Evolutionary conservation across 1,139 yeast genomes (phyloP).

Genomic region (Insectozyma bohioensis): DNA sequence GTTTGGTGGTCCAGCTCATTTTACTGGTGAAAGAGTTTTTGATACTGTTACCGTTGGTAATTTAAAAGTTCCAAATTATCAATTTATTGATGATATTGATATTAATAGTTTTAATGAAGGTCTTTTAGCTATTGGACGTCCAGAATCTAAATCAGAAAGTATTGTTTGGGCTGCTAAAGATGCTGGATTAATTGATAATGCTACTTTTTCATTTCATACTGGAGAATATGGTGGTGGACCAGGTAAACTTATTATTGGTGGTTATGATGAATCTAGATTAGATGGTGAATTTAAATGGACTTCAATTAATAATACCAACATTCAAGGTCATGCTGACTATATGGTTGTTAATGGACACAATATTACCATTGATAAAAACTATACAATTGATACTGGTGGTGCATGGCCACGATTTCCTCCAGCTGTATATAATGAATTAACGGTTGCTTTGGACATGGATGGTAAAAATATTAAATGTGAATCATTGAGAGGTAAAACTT

Average conservation of each 20-base stretch:
- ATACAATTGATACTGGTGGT: slow-evolving; percentile 6
- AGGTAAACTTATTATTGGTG: slow-evolving; percentile 6
- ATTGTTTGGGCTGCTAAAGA: slow-evolving; percentile 4
- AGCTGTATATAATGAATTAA: not conserved
- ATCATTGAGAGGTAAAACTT: not conserved
- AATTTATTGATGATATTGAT: slow-evolving; percentile 2
- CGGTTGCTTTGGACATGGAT: not conserved
- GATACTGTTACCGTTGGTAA: not conserved
- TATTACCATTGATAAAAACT: slow-evolving; percentile 1
- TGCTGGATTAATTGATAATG: slow-evolving; percentile 2
- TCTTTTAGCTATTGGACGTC: slow-evolving; percentile 3
- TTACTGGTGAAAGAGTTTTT: not conserved
- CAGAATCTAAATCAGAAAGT: not conserved
- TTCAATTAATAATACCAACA: slow-evolving; percentile 2
- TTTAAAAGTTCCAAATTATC: slow-evolving; percentile 1
- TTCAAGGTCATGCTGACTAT: slow-evolving; percentile 1
- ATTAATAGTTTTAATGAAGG: not conserved
- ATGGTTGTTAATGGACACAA: slow-evolving; percentile 1
- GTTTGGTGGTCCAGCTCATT: slow-evolving; percentile 2
- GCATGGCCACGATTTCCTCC: not conserved
- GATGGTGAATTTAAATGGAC: slow-evolving; percentile 7
- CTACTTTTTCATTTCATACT: slow-evolving; percentile 1
- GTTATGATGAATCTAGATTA: slow-evolving; percentile 7
- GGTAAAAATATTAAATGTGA: not conserved
- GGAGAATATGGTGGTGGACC: not conserved